Conservation (phyloP, 768 basidiomycete genomes). For the Goffeauzyma gilvescens region DNA sequence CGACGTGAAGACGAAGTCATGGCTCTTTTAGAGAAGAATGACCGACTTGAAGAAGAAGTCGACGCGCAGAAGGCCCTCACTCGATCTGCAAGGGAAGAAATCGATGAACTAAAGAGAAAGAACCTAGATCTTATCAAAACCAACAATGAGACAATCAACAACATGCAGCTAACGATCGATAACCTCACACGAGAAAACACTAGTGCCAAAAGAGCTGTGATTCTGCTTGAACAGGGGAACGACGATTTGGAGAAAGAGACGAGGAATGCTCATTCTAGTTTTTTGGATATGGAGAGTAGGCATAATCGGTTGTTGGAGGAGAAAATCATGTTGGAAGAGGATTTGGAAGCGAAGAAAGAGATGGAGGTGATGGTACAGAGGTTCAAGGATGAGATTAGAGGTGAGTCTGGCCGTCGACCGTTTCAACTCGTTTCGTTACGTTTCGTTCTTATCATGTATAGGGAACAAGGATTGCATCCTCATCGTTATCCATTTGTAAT, state of each 20-base stretch:
- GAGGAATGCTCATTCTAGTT: slow-evolving; percentile 32
- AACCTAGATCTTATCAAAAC: no score
- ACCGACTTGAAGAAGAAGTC: no score
- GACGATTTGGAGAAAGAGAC: slow-evolving; percentile 68
- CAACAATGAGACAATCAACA: no score
- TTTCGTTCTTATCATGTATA: no score
- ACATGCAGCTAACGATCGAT: slow-evolving; percentile 87
- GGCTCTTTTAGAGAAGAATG: no score
- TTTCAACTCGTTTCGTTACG: no score
- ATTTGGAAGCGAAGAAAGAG: slow-evolving; percentile 71
- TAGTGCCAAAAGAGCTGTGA: slow-evolving; percentile 25
- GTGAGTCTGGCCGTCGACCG: slow-evolving; percentile 39
- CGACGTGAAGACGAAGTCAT: no score
- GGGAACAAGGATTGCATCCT: no score
- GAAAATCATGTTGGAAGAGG: slow-evolving; percentile 91
- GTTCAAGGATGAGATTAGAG: slow-evolving; percentile 78
- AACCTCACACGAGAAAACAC: slow-evolving; percentile 38
- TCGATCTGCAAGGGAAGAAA: no score
- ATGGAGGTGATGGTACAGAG: slow-evolving; percentile 81
- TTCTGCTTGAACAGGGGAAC: slow-evolving; percentile 32
- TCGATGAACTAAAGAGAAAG: no score
- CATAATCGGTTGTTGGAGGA: slow-evolving; percentile 84
- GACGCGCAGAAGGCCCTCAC: no score
- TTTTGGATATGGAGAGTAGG: slow-evolving; percentile 49
- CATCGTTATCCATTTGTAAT: no score